Evolutionary conservation across 2,329 filamentous ascomycete species (phyloP), one percentile per base, ranked within the genome.

Genomic region (Drechslerella dactyloides): DNA sequence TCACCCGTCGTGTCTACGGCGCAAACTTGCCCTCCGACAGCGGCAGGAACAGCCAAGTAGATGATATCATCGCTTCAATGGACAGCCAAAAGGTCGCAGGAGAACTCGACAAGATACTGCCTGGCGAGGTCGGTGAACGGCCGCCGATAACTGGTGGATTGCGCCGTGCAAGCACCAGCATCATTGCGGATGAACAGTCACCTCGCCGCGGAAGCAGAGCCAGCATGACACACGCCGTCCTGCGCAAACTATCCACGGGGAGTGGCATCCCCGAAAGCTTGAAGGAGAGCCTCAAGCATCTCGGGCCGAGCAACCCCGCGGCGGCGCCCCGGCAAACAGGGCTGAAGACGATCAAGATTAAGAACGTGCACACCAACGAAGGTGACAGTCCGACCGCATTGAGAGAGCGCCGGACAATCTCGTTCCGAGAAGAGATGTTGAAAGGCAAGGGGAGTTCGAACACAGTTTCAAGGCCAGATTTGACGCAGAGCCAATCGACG

Each of bases 301-400:
- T 89, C 0, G 87, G 87, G 0, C 87, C 87, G 0, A 88, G 87
- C 0, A 90, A 89, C 76, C 84, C 85, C 19, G 87, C 87, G 4
- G 84, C 84, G 15, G 86, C 87, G 62, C 87, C 87, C 1, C 86
- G 85, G 78, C 83, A 83, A 64, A 88, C 86, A 0, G 83, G 83
- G 17, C 85, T 84, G 17, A 84, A 85, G 17, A 84, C 87, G 0
- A 87, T 90, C 75, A 89, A 89, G 78, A 87, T 89, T 75, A 90
- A 90, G 80, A 81, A 82, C 27, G 82, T 66, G 35, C 62, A 61
- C 10, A 13, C 46, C 11, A 56, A 60, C 10, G 68, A 55, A n/a
- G 35, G 21, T 5, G 37, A 48, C 60, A 54, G 53, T 53, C 52
- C 60, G 19, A 59, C 40, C 15, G 33, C 55, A 4, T 11, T 44